phyloP scores from a whole-genome alignment of 345 rosid genomes.

The Reutealis trisperma region DNA sequence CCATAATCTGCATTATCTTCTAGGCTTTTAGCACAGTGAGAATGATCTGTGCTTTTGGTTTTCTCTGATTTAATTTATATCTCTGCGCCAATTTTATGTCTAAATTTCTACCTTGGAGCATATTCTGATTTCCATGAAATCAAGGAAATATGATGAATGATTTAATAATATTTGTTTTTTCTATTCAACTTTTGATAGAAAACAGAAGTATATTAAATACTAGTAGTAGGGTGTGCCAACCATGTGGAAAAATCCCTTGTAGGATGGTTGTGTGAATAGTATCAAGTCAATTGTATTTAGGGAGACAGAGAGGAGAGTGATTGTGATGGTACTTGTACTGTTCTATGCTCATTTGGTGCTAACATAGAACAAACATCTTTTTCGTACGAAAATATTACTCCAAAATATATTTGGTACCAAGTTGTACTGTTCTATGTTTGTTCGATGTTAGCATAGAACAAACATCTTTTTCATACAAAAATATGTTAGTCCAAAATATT shows the following conservation, averaged over 20 bases:
- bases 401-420: no score
- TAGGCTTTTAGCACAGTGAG: neutral
- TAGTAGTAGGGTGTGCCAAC: neutral
- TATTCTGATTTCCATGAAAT: neutral
- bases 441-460: no score
- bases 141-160: neutral
- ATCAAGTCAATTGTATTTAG: neutral
- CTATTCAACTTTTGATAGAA: neutral
- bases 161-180: neutral
- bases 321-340: no score
- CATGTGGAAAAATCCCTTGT: neutral
- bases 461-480: no score
- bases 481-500: neutral
- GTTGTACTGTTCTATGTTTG: no score
- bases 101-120: conserved; percentile 2
- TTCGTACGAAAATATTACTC: no score
- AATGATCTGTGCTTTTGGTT: neutral
- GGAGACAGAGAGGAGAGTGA: no score
- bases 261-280: no score
- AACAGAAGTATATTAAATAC: neutral
- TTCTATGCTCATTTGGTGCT: no score
- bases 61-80: neutral
- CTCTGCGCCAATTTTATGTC: neutral
- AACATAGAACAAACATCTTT: no score
- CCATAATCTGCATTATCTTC: neutral